phyloP scores from a whole-genome alignment of 2,329 filamentous ascomycete genomes.

The Ophiostoma pallidulum region DNA sequence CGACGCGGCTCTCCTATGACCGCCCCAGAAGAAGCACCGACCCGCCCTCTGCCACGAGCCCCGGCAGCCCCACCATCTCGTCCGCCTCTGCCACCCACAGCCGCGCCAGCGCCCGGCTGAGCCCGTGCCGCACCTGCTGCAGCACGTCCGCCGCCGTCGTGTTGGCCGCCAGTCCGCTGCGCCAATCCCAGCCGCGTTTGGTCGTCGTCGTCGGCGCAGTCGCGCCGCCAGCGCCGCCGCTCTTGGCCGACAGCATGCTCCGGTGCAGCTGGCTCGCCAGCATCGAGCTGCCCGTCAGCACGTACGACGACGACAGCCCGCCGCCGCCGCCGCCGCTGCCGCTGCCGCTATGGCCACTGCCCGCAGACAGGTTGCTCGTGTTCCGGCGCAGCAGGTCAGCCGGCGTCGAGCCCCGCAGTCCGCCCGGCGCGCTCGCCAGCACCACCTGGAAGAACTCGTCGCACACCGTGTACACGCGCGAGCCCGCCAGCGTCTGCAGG shows the following conservation, averaged over 20 bases:
- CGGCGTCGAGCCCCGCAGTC: conserved; percentile 50
- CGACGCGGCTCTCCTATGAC: neutral
- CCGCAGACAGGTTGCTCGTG: conserved; percentile 23
- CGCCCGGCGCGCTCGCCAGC: conserved; percentile 55
- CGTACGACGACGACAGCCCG: conserved; percentile 50
- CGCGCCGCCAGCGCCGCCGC: conserved; percentile 36
- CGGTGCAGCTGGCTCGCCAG: conserved; percentile 53
- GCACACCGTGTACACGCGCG: conserved; percentile 62
- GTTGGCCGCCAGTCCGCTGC: conserved; percentile 44
- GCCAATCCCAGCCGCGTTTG: conserved; percentile 46
- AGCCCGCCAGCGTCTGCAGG: conserved; percentile 60
- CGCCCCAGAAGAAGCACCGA: conserved; percentile 1
- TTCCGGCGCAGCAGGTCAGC: conserved; percentile 55
- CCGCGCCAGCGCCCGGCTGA: conserved; percentile 64
- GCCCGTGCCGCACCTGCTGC: conserved; percentile 57
- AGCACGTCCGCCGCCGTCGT: conserved; percentile 62
- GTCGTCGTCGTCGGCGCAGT: conserved; percentile 26
- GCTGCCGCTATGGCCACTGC: no score
- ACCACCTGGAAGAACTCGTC: conserved; percentile 72
- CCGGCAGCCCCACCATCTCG: conserved; percentile 14
- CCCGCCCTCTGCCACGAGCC: neutral
- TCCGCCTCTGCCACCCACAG: conserved; percentile 61
- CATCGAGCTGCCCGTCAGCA: conserved; percentile 66
- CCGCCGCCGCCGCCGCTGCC: conserved; percentile 16
- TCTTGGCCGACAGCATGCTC: conserved; percentile 46